Conservation (phyloP, 75 land plant genomes). For the Selaginella moellendorffii region DNA sequence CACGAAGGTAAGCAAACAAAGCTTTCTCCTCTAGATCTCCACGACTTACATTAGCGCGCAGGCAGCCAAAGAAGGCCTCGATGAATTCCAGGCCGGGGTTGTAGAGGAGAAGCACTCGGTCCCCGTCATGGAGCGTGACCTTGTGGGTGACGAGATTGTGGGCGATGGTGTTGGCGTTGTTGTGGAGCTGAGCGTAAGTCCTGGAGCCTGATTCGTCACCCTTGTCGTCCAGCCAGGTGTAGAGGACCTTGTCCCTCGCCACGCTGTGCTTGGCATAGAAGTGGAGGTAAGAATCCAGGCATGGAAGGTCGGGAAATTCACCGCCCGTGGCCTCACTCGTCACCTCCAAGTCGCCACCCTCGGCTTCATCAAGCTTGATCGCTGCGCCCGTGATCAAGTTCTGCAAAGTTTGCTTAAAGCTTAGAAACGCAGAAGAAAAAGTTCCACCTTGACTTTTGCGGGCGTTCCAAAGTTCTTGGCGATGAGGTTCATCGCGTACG, state of each 20-base stretch:
- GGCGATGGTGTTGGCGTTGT: constrained; percentile 35
- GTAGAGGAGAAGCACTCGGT: constrained; percentile 37
- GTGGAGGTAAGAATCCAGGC: constrained; percentile 31
- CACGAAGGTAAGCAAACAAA: neutral
- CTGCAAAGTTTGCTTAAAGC: too few species aligned
- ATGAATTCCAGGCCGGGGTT: constrained; percentile 45
- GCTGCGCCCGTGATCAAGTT: too few species aligned
- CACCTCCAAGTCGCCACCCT: too few species aligned
- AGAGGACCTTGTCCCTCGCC: constrained; percentile 22
- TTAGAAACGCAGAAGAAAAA: too few species aligned
- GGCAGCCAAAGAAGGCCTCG: constrained; percentile 46
- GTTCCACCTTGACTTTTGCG: neutral
- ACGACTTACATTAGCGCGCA: constrained; percentile 24
- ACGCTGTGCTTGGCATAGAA: constrained; percentile 36
- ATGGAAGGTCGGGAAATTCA: constrained; percentile 31
- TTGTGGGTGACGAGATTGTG: constrained; percentile 24
- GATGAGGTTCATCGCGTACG: constrained; percentile 34
- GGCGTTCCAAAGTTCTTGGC: constrained; percentile 37
- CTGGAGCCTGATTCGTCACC: constrained; percentile 25
- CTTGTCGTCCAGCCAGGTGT: constrained; percentile 37
- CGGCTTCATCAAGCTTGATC: too few species aligned
- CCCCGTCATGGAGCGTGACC: constrained; percentile 35
- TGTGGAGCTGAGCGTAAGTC: constrained; percentile 31
- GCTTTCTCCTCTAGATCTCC: neutral
- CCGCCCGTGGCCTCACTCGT: too few species aligned